These are phyloP conservation scores for Atalantia buxifolia DNA, from an alignment of 345 rosid species.

Conservation along the genomic window DNA sequence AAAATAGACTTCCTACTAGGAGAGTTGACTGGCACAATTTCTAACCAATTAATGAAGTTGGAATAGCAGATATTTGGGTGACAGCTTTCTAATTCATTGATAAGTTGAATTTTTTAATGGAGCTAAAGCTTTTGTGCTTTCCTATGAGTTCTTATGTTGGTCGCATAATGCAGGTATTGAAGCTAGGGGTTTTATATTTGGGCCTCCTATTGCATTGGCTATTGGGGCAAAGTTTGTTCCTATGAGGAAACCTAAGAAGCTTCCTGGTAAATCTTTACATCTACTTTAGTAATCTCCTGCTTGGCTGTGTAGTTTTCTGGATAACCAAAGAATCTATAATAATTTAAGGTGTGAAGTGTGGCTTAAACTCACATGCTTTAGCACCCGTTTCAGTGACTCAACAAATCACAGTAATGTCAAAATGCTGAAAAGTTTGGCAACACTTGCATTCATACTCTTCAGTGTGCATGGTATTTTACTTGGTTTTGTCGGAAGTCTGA, in stretches of 20 bases:
- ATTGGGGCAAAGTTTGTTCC: slow-evolving; percentile 99
- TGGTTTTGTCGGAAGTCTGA: background rate
- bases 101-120: background rate
- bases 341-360: background rate
- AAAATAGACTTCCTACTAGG: background rate
- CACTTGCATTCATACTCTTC: background rate
- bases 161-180: slow-evolving; percentile 62
- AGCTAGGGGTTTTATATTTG: slow-evolving; percentile 98
- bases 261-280: slow-evolving; percentile 58
- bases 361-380: background rate
- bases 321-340: background rate
- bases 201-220: slow-evolving; percentile 98
- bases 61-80: background rate
- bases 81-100: background rate
- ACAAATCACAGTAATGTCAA: background rate
- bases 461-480: background rate
- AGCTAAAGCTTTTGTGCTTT: background rate
- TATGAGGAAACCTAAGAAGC: slow-evolving; percentile 92
- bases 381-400: background rate
- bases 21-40: background rate
- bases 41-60: background rate
- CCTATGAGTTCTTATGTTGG: background rate
- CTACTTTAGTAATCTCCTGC: background rate
- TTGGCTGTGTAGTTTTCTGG: background rate
- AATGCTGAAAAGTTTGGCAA: background rate